Percentiles rank a stretch among this genome's conserved stretches.
These are phyloP conservation scores for Rubus parviflorus DNA, from an alignment of 306 rosid species.

Conservation along the genomic window DNA sequence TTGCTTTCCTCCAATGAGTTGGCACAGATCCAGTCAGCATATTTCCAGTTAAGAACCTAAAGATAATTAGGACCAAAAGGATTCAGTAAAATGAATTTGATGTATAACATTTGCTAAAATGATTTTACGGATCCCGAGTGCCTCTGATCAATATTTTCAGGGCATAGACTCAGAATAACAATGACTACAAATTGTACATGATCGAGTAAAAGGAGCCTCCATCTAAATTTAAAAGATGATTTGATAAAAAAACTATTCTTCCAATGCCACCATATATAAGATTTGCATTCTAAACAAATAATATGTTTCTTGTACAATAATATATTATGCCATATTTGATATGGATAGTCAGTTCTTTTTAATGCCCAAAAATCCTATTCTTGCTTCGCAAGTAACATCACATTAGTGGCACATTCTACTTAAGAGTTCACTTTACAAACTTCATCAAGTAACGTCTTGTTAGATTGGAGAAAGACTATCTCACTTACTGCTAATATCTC, in stretches of 20 bases:
- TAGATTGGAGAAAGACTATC: no score
- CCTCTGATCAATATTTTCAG: background rate
- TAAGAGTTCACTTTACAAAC: no score
- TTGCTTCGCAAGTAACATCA: background rate
- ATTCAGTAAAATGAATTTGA: constrained; percentile 4
- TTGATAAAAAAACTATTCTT: background rate
- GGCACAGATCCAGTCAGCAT: constrained; percentile 47
- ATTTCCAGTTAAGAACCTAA: constrained; percentile 65
- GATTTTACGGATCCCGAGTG: background rate
- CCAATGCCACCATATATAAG: background rate
- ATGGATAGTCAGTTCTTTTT: background rate
- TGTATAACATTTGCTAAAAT: background rate
- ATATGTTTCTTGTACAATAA: background rate
- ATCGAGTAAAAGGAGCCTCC: background rate
- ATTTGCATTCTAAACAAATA: background rate
- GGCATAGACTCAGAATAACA: background rate
- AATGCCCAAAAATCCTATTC: background rate
- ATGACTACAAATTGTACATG: background rate
- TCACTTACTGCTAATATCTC: no score
- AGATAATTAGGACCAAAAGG: background rate
- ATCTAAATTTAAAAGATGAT: background rate
- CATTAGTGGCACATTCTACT: no score
- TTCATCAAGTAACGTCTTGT: no score
- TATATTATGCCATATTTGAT: background rate
- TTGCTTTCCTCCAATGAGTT: constrained; percentile 34